A percentile compares a stretch with the other conserved stretches of the same genome.
Evolutionary conservation across 148 eudicot genomes (phyloP).

Genomic region (Camellia japonica): DNA sequence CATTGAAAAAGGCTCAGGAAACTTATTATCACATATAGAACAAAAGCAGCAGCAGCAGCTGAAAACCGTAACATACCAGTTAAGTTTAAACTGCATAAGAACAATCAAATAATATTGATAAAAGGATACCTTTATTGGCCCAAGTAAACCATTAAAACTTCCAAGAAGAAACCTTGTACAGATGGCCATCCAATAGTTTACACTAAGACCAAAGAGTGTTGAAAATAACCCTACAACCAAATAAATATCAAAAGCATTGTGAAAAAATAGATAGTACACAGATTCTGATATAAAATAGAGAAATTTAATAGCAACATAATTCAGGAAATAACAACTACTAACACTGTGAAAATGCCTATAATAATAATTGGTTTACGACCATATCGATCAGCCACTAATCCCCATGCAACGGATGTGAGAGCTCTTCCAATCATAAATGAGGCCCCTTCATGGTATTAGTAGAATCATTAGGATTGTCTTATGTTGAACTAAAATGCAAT

Average conservation of each 20-base stretch:
- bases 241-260: background rate
- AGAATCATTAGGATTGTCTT: too few species aligned
- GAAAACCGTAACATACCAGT: background rate
- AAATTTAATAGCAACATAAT: conserved; percentile 1
- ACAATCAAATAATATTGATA: background rate
- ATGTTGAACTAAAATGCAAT: too few species aligned
- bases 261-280: background rate
- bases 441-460: too few species aligned
- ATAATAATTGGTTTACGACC: conserved; percentile 87
- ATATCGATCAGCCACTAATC: conserved; percentile 39
- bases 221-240: conserved; percentile 62
- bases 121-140: conserved; percentile 72
- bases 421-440: too few species aligned
- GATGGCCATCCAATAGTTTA: conserved; percentile 88
- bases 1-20: background rate
- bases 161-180: conserved; percentile 81
- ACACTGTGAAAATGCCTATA: conserved; percentile 63
- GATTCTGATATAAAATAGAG: background rate
- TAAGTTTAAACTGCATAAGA: background rate
- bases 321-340: conserved; percentile 16
- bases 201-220: conserved; percentile 91
- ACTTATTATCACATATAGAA: background rate
- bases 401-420: too few species aligned
- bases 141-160: conserved; percentile 72
- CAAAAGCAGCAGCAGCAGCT: background rate